These are phyloP conservation scores for Xylaria telfairii DNA, from an alignment of 495 filamentous ascomycete species.

Conservation along the genomic window DNA sequence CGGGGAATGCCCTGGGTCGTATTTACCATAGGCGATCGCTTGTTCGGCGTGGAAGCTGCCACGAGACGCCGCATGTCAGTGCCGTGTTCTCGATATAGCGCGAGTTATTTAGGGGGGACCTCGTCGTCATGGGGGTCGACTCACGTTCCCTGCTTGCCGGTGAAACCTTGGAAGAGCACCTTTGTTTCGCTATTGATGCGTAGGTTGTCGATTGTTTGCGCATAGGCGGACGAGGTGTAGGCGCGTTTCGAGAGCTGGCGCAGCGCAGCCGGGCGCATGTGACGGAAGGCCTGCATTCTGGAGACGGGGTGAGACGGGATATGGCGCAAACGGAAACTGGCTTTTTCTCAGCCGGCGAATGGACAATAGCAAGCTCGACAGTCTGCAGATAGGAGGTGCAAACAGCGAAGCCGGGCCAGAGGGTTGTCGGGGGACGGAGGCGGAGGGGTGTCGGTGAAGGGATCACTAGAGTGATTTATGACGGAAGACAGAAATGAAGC, in stretches of 20 bases:
- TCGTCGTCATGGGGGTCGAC: conserved; percentile 45
- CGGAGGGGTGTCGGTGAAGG: not conserved
- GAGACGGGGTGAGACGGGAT: conserved; percentile 24
- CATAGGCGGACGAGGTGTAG: conserved; percentile 77
- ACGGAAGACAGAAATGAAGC: conserved; percentile 5
- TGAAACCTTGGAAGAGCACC: conserved; percentile 97
- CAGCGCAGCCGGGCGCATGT: conserved; percentile 52
- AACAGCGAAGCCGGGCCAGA: conserved; percentile 15
- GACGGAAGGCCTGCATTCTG: conserved; percentile 56
- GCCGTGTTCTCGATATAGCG: not conserved
- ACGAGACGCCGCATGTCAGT: conserved; percentile 28
- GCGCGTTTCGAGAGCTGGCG: conserved; percentile 61
- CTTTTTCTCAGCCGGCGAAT: not conserved
- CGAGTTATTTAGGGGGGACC: not conserved
- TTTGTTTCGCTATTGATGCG: conserved; percentile 90
- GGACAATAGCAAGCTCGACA: conserved; percentile 1
- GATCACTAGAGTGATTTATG: conserved; percentile 1
- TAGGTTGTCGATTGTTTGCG: conserved; percentile 85
- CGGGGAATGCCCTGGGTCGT: not conserved
- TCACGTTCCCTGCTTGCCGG: conserved; percentile 97
- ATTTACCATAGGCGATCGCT: conserved; percentile 95
- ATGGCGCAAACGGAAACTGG: conserved; percentile 7
- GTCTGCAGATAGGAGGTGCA: not conserved
- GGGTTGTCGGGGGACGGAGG: too few species aligned
- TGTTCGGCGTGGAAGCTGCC: conserved; percentile 93